Evolutionary conservation across 129 eudicot species (phyloP).

Genomic region (Flaveria trinervia): DNA sequence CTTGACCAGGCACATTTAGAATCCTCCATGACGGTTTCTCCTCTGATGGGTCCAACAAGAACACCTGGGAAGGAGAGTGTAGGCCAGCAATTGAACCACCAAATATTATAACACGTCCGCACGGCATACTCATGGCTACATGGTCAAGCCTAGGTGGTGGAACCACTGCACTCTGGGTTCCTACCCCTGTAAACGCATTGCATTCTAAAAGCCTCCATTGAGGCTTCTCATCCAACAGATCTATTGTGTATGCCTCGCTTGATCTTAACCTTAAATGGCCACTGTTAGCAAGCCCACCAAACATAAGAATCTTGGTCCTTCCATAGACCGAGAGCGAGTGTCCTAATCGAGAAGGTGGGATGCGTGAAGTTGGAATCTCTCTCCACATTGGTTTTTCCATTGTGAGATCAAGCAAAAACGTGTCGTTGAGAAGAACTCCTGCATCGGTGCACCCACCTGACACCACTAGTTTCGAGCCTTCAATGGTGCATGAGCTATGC

Average conservation of each 20-base stretch:
- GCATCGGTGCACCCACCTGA: constrained; percentile 96
- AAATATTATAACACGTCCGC: constrained; percentile 79
- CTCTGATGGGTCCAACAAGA: constrained; percentile 74
- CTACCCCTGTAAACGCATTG: constrained; percentile 70
- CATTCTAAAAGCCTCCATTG: constrained; percentile 77
- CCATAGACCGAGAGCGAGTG: constrained; percentile 87
- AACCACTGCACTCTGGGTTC: constrained; percentile 71
- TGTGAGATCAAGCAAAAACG: constrained; percentile 63
- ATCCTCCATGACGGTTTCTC: constrained; percentile 84
- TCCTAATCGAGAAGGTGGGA: constrained; percentile 81
- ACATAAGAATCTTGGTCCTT: constrained; percentile 77
- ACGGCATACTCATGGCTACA: constrained; percentile 86
- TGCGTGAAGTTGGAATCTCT: constrained; percentile 66
- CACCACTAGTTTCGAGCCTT: constrained; percentile 86
- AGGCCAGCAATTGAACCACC: constrained; percentile 89
- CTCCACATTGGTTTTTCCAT: constrained; percentile 76
- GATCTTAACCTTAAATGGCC: constrained; percentile 80
- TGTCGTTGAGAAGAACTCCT: constrained; percentile 83
- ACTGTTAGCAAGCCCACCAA: constrained; percentile 85
- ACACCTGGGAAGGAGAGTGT: constrained; percentile 85
- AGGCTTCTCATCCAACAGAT: constrained; percentile 68
- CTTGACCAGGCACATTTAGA: constrained; percentile 70
- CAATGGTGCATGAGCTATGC: constrained; percentile 93
- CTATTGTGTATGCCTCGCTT: constrained; percentile 75
- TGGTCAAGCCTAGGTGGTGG: constrained; percentile 94